phyloP scores from a whole-genome alignment of 768 basidiomycete genomes.

The Podaxis rugospora region DNA sequence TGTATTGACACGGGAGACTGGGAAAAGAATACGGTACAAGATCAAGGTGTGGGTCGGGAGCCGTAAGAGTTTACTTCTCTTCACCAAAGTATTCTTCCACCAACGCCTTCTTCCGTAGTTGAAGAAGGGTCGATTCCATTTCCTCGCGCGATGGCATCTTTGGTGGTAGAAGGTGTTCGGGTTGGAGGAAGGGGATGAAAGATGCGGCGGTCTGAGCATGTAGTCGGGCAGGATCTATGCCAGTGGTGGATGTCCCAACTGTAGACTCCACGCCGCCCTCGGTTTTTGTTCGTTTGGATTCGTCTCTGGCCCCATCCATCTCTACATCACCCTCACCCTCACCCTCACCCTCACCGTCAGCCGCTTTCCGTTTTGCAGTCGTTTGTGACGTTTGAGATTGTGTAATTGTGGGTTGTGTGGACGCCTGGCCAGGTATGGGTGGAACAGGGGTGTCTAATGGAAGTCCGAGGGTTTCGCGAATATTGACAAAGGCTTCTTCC shows the following conservation, averaged over 20 bases:
- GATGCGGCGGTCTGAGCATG: conserved; percentile 61
- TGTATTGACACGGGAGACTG: neutral
- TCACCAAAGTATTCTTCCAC: conserved; percentile 69
- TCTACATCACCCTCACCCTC: conserved; percentile 41
- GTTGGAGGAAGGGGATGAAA: conserved; percentile 70
- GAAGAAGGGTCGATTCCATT: conserved; percentile 74
- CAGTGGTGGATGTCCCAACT: conserved; percentile 20
- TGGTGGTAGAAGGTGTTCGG: conserved; percentile 70
- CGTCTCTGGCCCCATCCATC: conserved; percentile 30
- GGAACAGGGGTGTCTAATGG: conserved; percentile 46
- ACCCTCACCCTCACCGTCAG: conserved; percentile 39
- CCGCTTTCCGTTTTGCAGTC: conserved; percentile 52
- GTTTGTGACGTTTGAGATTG: conserved; percentile 19
- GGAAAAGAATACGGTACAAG: conserved; percentile 10
- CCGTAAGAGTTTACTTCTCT: conserved; percentile 17
- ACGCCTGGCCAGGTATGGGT: conserved; percentile 30
- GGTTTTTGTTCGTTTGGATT: conserved; percentile 27
- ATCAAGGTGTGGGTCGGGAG: conserved; percentile 1
- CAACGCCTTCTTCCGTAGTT: conserved; percentile 74
- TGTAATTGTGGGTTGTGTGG: conserved; percentile 15
- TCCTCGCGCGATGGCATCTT: conserved; percentile 71
- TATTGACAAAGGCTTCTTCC: conserved; percentile 53
- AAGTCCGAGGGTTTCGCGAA: conserved; percentile 51
- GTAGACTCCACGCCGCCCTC: conserved; percentile 21
- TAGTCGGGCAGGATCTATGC: conserved; percentile 25